Evolutionary conservation across 78 protist species (phyloP).

Genomic region (Cavenderia fasciculata): DNA sequence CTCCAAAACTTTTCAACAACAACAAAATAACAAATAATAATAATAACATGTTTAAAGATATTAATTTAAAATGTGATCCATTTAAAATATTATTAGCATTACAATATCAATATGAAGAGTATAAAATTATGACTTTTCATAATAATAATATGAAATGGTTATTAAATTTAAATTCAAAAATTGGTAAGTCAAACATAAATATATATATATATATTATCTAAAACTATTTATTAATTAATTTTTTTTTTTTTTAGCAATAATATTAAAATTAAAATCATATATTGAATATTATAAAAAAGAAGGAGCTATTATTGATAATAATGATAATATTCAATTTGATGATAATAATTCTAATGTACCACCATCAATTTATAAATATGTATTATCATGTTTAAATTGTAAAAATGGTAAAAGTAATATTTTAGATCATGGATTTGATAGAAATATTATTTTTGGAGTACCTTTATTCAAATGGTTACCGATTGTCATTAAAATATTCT

Average conservation of each 20-base stretch:
- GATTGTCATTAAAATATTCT: no score
- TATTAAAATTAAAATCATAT: background rate
- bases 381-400: no score
- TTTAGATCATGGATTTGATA: no score
- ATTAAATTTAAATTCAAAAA: constrained; percentile 9
- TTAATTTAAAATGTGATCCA: background rate
- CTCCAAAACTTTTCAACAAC: no score
- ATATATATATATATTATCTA: background rate
- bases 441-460: no score
- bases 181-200: constrained; percentile 11
- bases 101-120: constrained; percentile 52
- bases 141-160: background rate
- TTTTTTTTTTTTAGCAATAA: background rate
- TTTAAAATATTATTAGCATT: background rate
- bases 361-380: constrained; percentile 28
- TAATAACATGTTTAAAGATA: background rate
- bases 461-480: no score
- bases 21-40: background rate
- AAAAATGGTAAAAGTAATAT: no score
- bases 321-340: background rate
- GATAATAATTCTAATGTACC: background rate
- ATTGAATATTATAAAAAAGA: constrained; percentile 36
- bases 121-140: constrained; percentile 27
- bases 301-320: background rate
- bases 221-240: background rate